Evolutionary conservation across 2,329 filamentous ascomycete genomes (phyloP).

Genomic region (Botrytis hyacinthi): DNA sequence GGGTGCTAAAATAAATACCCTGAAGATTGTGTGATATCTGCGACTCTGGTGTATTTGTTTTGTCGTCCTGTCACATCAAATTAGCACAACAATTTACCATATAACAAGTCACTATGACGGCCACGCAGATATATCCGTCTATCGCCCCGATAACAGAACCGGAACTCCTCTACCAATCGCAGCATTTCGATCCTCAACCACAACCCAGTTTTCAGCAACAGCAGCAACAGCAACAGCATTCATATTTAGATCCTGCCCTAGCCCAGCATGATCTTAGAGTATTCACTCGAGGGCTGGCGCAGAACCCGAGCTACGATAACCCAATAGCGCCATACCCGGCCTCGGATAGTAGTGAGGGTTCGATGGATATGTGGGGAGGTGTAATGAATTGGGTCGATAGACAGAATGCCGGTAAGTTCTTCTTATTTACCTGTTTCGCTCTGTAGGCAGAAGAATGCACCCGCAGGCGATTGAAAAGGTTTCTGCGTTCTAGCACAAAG

Average conservation of each 20-base stretch:
- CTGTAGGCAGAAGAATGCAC: not conserved
- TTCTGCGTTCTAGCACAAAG: not conserved
- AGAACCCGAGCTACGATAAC: slow-evolving; percentile 1
- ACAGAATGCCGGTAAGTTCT: not conserved
- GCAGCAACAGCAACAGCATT: slow-evolving; percentile 1
- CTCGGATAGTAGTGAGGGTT: slow-evolving; percentile 18
- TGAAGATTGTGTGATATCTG: slow-evolving; percentile 13
- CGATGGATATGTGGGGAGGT: slow-evolving; percentile 14
- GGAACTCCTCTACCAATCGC: slow-evolving; percentile 5
- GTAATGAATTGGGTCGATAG: slow-evolving; percentile 16
- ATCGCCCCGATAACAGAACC: slow-evolving; percentile 10
- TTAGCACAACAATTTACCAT: not conserved
- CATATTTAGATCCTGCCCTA: slow-evolving; percentile 16
- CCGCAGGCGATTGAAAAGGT: not conserved
- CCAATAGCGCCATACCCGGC: slow-evolving; percentile 16
- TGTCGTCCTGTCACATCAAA: not conserved
- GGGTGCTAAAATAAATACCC: not conserved
- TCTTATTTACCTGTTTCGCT: not conserved
- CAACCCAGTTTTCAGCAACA: slow-evolving; percentile 5
- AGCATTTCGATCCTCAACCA: slow-evolving; percentile 10
- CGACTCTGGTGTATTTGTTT: not conserved
- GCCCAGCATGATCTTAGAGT: slow-evolving; percentile 4
- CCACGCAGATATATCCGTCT: slow-evolving; percentile 16
- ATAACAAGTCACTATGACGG: slow-evolving; percentile 6
- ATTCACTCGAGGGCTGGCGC: slow-evolving; percentile 3